phyloP scores from a whole-genome alignment of 768 basidiomycete genomes.

The Amanita molliuscula region DNA sequence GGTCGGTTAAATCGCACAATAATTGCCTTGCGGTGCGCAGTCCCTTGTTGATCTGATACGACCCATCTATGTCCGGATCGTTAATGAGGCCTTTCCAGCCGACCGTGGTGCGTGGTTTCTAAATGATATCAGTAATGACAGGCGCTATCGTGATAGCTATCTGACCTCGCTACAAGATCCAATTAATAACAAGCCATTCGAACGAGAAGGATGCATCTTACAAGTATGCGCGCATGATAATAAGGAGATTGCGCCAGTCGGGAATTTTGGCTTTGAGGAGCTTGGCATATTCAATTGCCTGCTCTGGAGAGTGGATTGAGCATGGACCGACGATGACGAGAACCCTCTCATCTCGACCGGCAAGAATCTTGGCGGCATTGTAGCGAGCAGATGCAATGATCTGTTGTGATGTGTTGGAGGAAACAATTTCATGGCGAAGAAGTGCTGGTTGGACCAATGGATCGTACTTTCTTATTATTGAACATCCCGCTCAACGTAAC shows the following conservation, averaged over 20 bases:
- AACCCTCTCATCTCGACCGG: slow-evolving; percentile 77
- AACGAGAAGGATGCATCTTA: slow-evolving; percentile 26
- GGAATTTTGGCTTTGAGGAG: slow-evolving; percentile 58
- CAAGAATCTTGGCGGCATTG: slow-evolving; percentile 67
- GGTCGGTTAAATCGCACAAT: slow-evolving; percentile 80
- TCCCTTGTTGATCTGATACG: slow-evolving; percentile 96
- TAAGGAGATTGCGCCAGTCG: slow-evolving; percentile 66
- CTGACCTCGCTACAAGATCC: slow-evolving; percentile 21
- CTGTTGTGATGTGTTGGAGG: slow-evolving; percentile 49
- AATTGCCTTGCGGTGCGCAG: slow-evolving; percentile 81
- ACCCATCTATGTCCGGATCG: slow-evolving; percentile 92
- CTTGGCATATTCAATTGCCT: slow-evolving; percentile 77
- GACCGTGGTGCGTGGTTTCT: slow-evolving; percentile 96
- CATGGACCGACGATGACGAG: slow-evolving; percentile 94
- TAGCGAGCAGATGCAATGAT: slow-evolving; percentile 78
- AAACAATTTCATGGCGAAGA: slow-evolving; percentile 77
- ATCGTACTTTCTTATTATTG: slow-evolving; percentile 56
- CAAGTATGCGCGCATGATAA: slow-evolving; percentile 98
- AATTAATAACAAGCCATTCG: slow-evolving; percentile 4
- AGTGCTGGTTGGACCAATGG: slow-evolving; percentile 92
- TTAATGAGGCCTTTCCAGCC: slow-evolving; percentile 96
- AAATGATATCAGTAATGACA: background rate
- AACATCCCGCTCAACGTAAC: background rate
- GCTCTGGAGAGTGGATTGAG: slow-evolving; percentile 83
- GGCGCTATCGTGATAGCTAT: background rate